phyloP scores from a whole-genome alignment of 306 rosid species.

The Macrotyloma uniflorum region DNA sequence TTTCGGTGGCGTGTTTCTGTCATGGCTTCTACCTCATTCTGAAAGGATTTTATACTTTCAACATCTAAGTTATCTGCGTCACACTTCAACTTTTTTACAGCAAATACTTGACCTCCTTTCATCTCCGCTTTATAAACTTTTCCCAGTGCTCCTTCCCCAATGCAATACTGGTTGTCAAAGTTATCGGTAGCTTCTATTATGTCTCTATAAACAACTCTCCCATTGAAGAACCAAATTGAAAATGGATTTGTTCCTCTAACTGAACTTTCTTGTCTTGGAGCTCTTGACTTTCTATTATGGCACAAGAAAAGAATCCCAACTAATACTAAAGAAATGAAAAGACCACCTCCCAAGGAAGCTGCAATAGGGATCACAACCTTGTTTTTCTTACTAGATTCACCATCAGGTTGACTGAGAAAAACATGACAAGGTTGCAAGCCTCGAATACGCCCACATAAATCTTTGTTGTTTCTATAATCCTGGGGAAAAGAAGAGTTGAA shows the following conservation, averaged over 20 bases:
- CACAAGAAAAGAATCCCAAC: conserved; percentile 8
- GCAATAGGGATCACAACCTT: conserved; percentile 31
- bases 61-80: conserved; percentile 37
- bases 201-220: conserved; percentile 47
- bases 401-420: not conserved
- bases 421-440: conserved; percentile 42
- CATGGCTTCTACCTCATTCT: conserved; percentile 47
- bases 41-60: conserved; percentile 38
- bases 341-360: conserved; percentile 41
- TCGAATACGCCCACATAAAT: conserved; percentile 40
- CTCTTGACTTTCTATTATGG: conserved; percentile 29
- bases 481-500: conserved; percentile 38
- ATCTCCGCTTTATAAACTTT: conserved; percentile 48
- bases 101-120: conserved; percentile 49
- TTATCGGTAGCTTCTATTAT: conserved; percentile 49
- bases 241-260: conserved; percentile 24
- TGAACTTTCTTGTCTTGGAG: not conserved
- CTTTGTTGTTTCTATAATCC: conserved; percentile 50
- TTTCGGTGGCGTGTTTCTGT: conserved; percentile 49
- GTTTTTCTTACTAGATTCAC: conserved; percentile 22
- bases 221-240: conserved; percentile 51
- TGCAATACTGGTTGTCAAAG: conserved; percentile 43
- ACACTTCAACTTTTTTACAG: conserved; percentile 51
- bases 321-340: conserved; percentile 18
- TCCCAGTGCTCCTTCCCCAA: conserved; percentile 52